phyloP scores from a whole-genome alignment of 768 basidiomycete genomes.

The Flagelloscypha sp. region DNA sequence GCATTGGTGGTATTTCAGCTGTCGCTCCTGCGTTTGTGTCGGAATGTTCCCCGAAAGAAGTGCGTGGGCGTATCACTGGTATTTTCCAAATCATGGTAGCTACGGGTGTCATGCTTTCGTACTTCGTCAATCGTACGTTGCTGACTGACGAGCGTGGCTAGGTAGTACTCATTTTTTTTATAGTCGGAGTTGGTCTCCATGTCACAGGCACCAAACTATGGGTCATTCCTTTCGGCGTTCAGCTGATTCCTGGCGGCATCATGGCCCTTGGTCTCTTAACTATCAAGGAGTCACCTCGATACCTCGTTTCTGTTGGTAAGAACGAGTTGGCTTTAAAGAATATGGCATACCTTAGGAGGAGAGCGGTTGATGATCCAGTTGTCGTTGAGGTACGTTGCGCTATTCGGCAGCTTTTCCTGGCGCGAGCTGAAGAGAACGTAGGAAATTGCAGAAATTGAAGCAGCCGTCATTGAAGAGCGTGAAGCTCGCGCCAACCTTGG shows the following conservation, averaged over 20 bases:
- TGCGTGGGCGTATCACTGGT: conserved; percentile 80
- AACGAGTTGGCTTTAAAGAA: conserved; percentile 45
- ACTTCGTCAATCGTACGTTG: conserved; percentile 67
- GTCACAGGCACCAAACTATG: conserved; percentile 45
- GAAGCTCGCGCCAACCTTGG: conserved; percentile 59
- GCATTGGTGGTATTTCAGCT: conserved; percentile 77
- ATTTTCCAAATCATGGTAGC: conserved; percentile 84
- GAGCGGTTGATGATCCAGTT: conserved; percentile 28
- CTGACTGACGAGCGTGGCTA: too few species aligned
- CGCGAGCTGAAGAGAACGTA: too few species aligned
- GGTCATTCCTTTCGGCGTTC: conserved; percentile 68
- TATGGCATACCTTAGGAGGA: conserved; percentile 56
- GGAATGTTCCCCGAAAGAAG: conserved; percentile 81
- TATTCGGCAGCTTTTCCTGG: too few species aligned
- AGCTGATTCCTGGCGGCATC: conserved; percentile 67
- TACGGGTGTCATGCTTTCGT: conserved; percentile 77
- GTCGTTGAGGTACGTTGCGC: too few species aligned
- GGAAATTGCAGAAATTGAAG: conserved; percentile 77
- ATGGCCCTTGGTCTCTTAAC: conserved; percentile 62
- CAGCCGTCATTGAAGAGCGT: conserved; percentile 67
- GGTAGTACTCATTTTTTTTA: not conserved
- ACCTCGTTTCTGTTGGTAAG: conserved; percentile 59
- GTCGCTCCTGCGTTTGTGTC: conserved; percentile 82
- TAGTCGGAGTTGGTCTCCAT: conserved; percentile 56
- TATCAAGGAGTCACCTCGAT: conserved; percentile 71